Evolutionary conservation across 2,329 filamentous ascomycete species (phyloP), one percentile per base, ranked within the genome.

Genomic region (Chaetomiaceae sp.): DNA sequence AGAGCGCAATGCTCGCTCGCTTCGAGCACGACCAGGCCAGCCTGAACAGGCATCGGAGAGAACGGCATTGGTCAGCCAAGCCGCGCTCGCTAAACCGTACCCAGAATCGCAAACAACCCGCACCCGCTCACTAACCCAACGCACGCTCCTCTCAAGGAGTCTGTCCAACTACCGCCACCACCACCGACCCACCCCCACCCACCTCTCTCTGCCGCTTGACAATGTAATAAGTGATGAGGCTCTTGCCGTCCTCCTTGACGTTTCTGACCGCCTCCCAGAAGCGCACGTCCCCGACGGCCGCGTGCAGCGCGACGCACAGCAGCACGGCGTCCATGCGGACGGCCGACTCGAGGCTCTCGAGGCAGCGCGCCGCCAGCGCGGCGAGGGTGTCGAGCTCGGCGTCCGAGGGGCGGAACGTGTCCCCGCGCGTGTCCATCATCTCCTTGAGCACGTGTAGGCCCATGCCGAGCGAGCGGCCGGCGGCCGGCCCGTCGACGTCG

Each of bases 161-260:
- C 33, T 26, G 40, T 35, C 29, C 42, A 26, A 18, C 39, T 12
- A 17, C 38, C 17, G 19, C n/a, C 12, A 14, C 42, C 24, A 18
- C 39, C n/a, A 17, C 38, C 17, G 19, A 18, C 12, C 18, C 42
- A n/a, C n/a, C n/a, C n/a, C 20, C 34, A 26, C 48, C 55, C 19
- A 24, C 24, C 65, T 84, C 80, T 42, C 79, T 69, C 65, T 84
- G 79, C 61, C 74, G 73, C 71, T 83, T 83, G 33, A 86, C 85
- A 58, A 89, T 83, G 63, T 89, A 90, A 62, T 90, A 90, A 9
- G 84, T 89, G 57, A 90, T 81, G 50, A 90, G 64, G 55, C 83
- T 88, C 69, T 88, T 79, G 18, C 84, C 79, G 54, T 87, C 84
- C 54, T 88, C 84, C 59, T 78, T 76, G 26, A 86, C 73, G 9